Conservation (phyloP, 2,329 filamentous ascomycete species). For the Penicillium psychrosexuale region DNA sequence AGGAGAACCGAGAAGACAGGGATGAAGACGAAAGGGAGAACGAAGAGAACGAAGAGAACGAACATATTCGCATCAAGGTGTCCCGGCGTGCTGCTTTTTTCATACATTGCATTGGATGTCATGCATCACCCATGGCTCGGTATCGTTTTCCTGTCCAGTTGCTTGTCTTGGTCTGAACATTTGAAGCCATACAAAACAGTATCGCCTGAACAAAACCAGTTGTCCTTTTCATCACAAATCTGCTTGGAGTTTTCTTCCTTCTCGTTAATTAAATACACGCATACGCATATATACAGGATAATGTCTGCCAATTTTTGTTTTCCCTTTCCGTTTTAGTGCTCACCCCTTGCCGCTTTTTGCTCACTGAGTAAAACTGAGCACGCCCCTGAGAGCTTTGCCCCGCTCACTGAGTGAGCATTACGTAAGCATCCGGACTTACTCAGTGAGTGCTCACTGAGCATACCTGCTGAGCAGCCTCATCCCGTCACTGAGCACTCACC, state of each 20-base stretch:
- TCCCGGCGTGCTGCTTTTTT: background rate
- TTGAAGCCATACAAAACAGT: background rate
- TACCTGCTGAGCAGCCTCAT: no score
- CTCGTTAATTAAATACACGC: background rate
- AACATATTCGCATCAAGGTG: background rate
- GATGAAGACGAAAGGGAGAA: background rate
- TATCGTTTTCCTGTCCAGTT: background rate
- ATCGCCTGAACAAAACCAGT: background rate
- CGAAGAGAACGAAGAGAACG: background rate
- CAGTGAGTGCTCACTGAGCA: no score
- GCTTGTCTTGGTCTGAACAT: background rate
- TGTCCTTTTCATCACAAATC: background rate
- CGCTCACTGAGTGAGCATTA: no score
- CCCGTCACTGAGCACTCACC: no score
- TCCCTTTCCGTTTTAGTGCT: no score
- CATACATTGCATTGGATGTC: background rate
- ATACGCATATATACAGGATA: background rate
- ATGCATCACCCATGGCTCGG: background rate
- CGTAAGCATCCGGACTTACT: no score
- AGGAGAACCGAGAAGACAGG: background rate
- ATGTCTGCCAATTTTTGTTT: no score
- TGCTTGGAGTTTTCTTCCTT: background rate
- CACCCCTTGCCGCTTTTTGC: no score
- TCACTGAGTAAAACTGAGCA: no score
- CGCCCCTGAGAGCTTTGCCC: no score